These are phyloP conservation scores for Vaccinium myrtillus DNA, from an alignment of 148 eudicot species.

Conservation along the genomic window DNA sequence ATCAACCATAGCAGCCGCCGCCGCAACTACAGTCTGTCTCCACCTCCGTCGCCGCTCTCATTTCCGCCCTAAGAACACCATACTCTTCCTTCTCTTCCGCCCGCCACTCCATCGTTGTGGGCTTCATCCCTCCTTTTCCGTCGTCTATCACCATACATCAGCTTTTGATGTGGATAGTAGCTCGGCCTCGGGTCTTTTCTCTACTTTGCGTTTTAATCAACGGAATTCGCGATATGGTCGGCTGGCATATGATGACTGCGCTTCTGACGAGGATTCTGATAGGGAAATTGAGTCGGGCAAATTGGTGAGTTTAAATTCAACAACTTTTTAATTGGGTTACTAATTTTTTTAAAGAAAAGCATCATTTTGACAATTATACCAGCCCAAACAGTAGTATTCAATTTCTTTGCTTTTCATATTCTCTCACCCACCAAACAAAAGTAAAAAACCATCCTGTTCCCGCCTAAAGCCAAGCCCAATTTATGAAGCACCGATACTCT, in stretches of 20 bases:
- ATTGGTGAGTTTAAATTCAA: conserved; percentile 32
- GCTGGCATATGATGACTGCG: conserved; percentile 59
- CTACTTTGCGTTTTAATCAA: conserved; percentile 23
- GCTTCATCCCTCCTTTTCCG: neutral
- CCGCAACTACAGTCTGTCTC: conserved; percentile 1
- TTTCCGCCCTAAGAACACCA: neutral
- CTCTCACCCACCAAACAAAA: no score
- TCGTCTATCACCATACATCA: neutral
- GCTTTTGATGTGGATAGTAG: conserved; percentile 1
- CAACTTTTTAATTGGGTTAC: neutral
- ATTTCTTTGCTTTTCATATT: no score
- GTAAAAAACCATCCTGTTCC: no score
- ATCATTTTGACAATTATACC: neutral
- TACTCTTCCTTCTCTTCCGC: conserved; percentile 7
- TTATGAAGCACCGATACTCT: no score
- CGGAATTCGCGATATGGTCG: conserved; percentile 46
- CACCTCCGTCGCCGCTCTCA: conserved; percentile 18
- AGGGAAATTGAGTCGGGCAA: conserved; percentile 34
- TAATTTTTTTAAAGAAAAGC: neutral
- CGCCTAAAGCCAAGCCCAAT: no score
- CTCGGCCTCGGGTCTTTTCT: conserved; percentile 22
- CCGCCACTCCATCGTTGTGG: conserved; percentile 1
- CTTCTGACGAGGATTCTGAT: conserved; percentile 62
- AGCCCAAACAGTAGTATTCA: no score
- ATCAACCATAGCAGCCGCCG: conserved; percentile 8